Conservation (phyloP, 306 rosid species). For the Inga laurina region DNA sequence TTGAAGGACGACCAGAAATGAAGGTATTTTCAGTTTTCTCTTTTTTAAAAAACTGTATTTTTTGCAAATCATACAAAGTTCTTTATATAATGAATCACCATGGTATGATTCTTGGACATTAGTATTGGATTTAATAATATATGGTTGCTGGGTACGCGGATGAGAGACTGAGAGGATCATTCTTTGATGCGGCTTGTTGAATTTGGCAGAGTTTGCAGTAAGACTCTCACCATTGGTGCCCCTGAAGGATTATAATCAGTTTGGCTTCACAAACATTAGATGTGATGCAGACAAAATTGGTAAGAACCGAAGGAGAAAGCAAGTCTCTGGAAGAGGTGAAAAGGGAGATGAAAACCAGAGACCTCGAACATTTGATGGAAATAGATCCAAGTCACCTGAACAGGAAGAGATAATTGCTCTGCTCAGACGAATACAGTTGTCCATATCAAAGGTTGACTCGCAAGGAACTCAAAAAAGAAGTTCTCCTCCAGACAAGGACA, state of each 20-base stretch:
- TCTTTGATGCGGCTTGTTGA: constrained; percentile 71
- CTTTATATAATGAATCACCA: neutral
- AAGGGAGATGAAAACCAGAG: constrained; percentile 32
- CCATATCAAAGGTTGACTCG: constrained; percentile 45
- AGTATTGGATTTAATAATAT: neutral
- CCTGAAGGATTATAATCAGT: constrained; percentile 18
- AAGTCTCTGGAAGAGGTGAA: constrained; percentile 25
- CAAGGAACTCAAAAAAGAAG: constrained; percentile 19
- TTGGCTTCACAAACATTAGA: constrained; percentile 33
- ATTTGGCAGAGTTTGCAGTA: constrained; percentile 71
- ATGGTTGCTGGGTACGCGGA: neutral
- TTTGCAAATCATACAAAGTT: neutral
- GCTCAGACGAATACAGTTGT: constrained; percentile 48
- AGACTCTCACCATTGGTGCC: constrained; percentile 29
- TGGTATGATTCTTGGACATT: neutral
- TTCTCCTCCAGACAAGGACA: constrained; percentile 27
- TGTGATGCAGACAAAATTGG: constrained; percentile 35
- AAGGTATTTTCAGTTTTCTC: neutral
- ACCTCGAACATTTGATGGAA: constrained; percentile 24
- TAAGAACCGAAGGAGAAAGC: constrained; percentile 36
- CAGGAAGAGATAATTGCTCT: constrained; percentile 63
- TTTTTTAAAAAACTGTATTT: neutral
- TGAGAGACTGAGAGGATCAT: constrained; percentile 50
- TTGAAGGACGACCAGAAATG: neutral
- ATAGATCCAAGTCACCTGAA: constrained; percentile 33